Percentiles rank a stretch among this genome's conserved stretches.
Evolutionary conservation across 208 protist genomes (phyloP).

Genomic region (Trypanosoma grayi): DNA sequence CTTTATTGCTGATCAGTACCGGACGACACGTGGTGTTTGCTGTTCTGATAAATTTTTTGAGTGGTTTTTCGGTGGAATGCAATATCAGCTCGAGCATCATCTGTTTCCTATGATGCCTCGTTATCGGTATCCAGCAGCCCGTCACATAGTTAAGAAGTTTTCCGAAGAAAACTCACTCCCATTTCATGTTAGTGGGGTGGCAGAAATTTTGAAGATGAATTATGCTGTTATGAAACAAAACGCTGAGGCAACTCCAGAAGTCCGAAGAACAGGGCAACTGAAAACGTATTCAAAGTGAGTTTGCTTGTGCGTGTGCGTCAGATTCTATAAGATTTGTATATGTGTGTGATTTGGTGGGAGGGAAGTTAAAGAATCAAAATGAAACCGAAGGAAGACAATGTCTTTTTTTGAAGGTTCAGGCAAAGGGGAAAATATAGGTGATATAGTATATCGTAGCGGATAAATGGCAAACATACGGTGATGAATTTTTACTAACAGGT

Average conservation of each 20-base stretch:
- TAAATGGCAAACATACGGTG: no score
- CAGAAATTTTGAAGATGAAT: slow-evolving; percentile 63
- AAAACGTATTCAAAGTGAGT: not conserved
- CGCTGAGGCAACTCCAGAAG: not conserved
- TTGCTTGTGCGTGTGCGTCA: no score
- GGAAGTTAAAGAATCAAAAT: no score
- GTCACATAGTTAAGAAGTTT: slow-evolving; percentile 67
- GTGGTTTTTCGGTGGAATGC: slow-evolving; percentile 84
- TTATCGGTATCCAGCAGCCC: slow-evolving; percentile 67
- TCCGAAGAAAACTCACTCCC: slow-evolving; percentile 67
- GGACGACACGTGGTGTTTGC: slow-evolving; percentile 64
- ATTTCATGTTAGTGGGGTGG: slow-evolving; percentile 67
- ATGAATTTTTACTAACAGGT: no score
- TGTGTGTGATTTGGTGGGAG: no score
- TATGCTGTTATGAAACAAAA: slow-evolving; percentile 48
- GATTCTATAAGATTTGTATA: no score
- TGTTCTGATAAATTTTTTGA: slow-evolving; percentile 73
- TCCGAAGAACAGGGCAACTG: not conserved
- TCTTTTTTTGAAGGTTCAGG: no score
- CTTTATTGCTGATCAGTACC: slow-evolving; percentile 77
- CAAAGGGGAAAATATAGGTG: no score
- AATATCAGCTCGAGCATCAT: slow-evolving; percentile 87
- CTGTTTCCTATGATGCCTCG: slow-evolving; percentile 65
- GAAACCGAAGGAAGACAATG: no score
- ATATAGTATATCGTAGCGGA: no score